Evolutionary conservation across 495 filamentous ascomycete species (phyloP), one percentile per base, ranked within the genome.

Genomic region (Pyrenopolyporus hunteri): DNA sequence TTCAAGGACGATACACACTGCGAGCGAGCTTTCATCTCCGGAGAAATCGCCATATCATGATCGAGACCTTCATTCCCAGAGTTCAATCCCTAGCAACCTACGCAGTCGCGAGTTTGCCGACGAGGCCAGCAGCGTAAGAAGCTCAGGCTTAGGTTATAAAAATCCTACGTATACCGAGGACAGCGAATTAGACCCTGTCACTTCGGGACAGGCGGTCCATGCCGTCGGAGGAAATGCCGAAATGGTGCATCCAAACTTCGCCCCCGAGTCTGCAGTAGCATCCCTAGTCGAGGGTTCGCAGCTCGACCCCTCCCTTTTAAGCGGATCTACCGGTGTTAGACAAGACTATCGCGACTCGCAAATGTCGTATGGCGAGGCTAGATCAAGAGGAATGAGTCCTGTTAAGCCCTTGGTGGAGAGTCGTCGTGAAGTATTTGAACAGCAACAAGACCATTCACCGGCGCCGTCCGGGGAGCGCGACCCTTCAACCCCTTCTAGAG

Each of bases 221-320:
- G 83, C 82, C 2, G 72, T 88, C 20, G 88, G 82, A 26, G 83
- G 86, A 13, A 95, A 91, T 59, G 88, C 91, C 13, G 79, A 89
- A 44, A 89, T 89, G 67, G 81, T 92, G 1, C 85, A 89, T 44
- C 83, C 81, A 4, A 87, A 86, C 2, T 54, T 81, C n/a, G 88
- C 80, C 5, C 87, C 93, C 3, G 91, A 96, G 72, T 96, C 92
- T 26, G 88, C 87, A 17, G 92, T 96, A 28, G 93, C 92, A 8
- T 95, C 91, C 6, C 79, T 97, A 6, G 83, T 91, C 40, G 89
- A 95, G 23, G 91, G 90, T 1, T 94, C 91, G 2, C 81, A 96
- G 55, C 82, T 90, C 28, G 89, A 95, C 28, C 88, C 87, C 6
- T 93, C 92, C 2, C 80, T 87, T n/a, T 39, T 91, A 11, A 88